phyloP scores from a whole-genome alignment of 352 stramenopile genomes.

The Lagenidium giganteum region DNA sequence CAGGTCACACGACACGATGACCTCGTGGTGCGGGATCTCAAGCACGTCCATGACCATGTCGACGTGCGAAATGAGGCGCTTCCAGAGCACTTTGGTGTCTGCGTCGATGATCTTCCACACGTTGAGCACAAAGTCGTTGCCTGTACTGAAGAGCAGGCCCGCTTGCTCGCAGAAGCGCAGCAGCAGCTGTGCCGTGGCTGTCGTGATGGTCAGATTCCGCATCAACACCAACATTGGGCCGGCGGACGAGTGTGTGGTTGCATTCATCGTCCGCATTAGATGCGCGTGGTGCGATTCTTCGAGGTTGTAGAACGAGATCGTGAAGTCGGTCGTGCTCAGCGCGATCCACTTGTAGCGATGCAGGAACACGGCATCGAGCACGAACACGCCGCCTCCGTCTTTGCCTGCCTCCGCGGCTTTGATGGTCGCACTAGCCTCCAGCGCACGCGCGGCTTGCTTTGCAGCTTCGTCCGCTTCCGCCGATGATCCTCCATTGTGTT shows the following conservation, averaged over 20 bases:
- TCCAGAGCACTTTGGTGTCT: constrained; percentile 55
- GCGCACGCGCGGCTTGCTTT: neutral
- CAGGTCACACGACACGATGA: constrained; percentile 75
- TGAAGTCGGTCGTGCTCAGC: constrained; percentile 71
- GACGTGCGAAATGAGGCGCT: constrained; percentile 36
- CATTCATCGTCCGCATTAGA: constrained; percentile 6
- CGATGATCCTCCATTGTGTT: no score
- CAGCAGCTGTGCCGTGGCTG: constrained; percentile 48
- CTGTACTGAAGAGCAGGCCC: constrained; percentile 44
- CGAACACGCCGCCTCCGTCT: constrained; percentile 52
- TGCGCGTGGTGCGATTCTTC: constrained; percentile 38
- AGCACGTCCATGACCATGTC: constrained; percentile 69
- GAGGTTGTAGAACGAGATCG: constrained; percentile 80
- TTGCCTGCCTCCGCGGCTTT: neutral
- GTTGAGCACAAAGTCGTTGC: constrained; percentile 69
- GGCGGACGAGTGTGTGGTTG: constrained; percentile 7
- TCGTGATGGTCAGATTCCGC: constrained; percentile 51
- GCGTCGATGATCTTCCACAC: constrained; percentile 60
- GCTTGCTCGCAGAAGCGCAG: constrained; percentile 61
- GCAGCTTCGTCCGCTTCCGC: constrained; percentile 1
- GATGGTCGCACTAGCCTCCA: neutral
- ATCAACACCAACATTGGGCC: constrained; percentile 34
- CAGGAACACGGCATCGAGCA: constrained; percentile 67
- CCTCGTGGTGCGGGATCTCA: constrained; percentile 64
- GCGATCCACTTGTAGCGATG: constrained; percentile 52